Base-by-base conservation (phyloP, 2,329 filamentous ascomycete species). In the Pseudovirgaria hyperparasitica region DNA sequence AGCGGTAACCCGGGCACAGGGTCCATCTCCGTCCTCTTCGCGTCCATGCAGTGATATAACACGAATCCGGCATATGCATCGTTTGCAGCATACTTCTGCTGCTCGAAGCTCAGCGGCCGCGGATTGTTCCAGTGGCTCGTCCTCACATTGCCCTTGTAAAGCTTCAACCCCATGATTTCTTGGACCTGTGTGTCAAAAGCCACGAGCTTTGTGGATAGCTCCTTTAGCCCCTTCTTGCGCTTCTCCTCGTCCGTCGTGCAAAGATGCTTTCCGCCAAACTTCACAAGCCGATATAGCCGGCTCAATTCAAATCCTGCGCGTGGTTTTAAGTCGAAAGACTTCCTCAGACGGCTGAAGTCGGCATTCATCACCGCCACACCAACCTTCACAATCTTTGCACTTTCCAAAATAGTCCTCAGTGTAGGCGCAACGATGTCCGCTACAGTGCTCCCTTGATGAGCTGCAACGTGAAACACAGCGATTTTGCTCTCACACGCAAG, bases 1-100 rank as follows among this genome's bases (percentile, higher is more conserved):
- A n/a, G n/a, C n/a, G n/a, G n/a, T 4, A 70, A 58, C 3, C 78
- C 79, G 4, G 84, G 84, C 4, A 57, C 63, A 3, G 82, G 81
- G 6, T 70, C 47, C 36, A 92, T 62, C 3, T 20, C 10, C 10
- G 59, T 54, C 11, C 84, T 65, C 41, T 78, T 69, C 20, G 70
- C 57, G 31, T 94, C 77, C 35, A 93, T 60, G 4, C 68, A 65
- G 29, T 81, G 62, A 42, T 72, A 92, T 1, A 94, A 59, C 40
- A 82, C 77, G 9, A 86, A 54, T 4, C 78, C 77, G 18, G 84
- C 84, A 46, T 93, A 94, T 0, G 84, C 80, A 52, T 94, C 87
- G 1, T 77, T 72, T 2, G 84, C 84, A 11, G 86, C 54, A 61
- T 67, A 87, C 64, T 67, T 52, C 11, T 82, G 67, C 47, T 94